Evolutionary conservation across 495 filamentous ascomycete species (phyloP).

Genomic region (Rusavskia elegans): DNA sequence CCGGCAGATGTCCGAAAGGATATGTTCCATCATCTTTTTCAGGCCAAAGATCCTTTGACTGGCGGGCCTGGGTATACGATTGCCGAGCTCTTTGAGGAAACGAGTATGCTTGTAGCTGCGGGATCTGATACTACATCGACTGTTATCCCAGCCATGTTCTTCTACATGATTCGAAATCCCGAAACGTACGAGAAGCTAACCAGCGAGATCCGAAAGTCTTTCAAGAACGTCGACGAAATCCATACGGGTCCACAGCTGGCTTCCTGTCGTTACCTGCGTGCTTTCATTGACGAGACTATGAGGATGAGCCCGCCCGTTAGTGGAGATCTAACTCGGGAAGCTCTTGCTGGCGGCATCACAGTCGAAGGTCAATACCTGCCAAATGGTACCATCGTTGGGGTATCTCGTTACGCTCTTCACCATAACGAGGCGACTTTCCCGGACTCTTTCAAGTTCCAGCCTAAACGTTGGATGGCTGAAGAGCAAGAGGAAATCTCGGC

Average conservation of each 20-base stretch:
- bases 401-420: conserved; percentile 38
- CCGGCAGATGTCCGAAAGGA: conserved; percentile 11
- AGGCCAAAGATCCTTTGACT: conserved; percentile 16
- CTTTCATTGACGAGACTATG: conserved; percentile 58
- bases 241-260: conserved; percentile 26
- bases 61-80: conserved; percentile 11
- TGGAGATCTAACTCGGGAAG: conserved; percentile 42
- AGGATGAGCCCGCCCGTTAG: conserved; percentile 51
- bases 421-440: conserved; percentile 38
- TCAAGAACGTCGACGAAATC: conserved; percentile 36
- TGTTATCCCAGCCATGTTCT: conserved; percentile 46
- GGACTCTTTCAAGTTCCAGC: conserved; percentile 31
- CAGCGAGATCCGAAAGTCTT: conserved; percentile 31
- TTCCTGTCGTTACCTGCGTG: conserved; percentile 30
- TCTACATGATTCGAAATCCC: conserved; percentile 48
- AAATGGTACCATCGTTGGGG: conserved; percentile 34
- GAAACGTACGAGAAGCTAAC: conserved; percentile 19
- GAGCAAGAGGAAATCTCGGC: not conserved
- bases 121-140: conserved; percentile 50
- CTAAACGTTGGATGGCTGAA: conserved; percentile 37
- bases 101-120: conserved; percentile 17
- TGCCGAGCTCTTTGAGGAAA: conserved; percentile 10
- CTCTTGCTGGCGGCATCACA: conserved; percentile 41
- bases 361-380: conserved; percentile 40
- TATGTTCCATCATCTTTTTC: conserved; percentile 19